Evolutionary conservation across 768 basidiomycete genomes (phyloP).

Genomic region (Sutorius australiensis): DNA sequence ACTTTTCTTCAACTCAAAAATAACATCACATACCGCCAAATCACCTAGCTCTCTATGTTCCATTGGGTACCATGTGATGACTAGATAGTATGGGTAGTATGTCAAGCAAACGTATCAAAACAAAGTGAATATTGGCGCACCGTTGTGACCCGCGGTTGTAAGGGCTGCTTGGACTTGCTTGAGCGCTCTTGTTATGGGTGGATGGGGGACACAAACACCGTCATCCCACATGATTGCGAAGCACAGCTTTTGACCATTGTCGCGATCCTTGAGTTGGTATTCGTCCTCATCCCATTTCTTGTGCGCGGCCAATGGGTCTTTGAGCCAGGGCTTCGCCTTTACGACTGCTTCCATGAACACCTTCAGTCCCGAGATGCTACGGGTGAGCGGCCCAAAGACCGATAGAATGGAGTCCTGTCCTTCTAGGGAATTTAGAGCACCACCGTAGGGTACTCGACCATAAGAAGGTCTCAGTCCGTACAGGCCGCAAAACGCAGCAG

Average conservation of each 20-base stretch:
- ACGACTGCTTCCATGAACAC: slow-evolving; percentile 63
- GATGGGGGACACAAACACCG: slow-evolving; percentile 54
- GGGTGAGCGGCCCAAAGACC: slow-evolving; percentile 70
- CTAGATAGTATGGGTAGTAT: slow-evolving; percentile 31
- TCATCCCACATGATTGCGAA: slow-evolving; percentile 69
- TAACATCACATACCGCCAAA: slow-evolving; percentile 37
- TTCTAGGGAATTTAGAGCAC: slow-evolving; percentile 58
- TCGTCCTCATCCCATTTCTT: slow-evolving; percentile 60
- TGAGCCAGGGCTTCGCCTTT: slow-evolving; percentile 58
- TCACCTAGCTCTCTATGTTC: slow-evolving; percentile 47
- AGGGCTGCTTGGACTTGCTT: slow-evolving; percentile 54
- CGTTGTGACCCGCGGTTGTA: slow-evolving; percentile 58
- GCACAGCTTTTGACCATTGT: slow-evolving; percentile 47
- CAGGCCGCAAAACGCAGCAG: slow-evolving; percentile 60
- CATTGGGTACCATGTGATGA: slow-evolving; percentile 64
- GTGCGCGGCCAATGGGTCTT: slow-evolving; percentile 55
- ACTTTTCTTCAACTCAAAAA: background rate
- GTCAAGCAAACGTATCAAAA: background rate
- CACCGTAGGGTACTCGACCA: slow-evolving; percentile 66
- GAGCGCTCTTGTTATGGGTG: slow-evolving; percentile 61
- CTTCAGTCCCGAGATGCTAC: slow-evolving; percentile 57
- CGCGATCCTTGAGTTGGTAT: slow-evolving; percentile 59
- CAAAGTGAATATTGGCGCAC: slow-evolving; percentile 31
- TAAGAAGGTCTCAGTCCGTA: slow-evolving; percentile 73
- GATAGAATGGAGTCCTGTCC: slow-evolving; percentile 71